Conservation (phyloP, 2,329 filamentous ascomycete genomes). For the Amauroascus niger region DNA sequence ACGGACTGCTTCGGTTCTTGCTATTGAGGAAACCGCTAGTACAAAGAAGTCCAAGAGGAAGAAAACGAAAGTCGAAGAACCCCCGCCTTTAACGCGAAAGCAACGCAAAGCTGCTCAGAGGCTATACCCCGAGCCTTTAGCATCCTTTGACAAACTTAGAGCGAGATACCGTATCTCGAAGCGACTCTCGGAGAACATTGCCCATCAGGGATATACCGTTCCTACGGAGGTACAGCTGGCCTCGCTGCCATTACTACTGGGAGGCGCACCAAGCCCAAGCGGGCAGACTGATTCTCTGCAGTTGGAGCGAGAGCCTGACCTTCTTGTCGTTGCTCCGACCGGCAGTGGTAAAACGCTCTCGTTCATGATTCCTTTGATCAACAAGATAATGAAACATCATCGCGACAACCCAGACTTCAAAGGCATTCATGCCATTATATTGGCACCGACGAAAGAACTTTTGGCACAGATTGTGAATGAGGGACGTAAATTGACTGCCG, state of each 20-base stretch:
- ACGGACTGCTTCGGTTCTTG: constrained; percentile 27
- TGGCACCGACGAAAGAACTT: constrained; percentile 73
- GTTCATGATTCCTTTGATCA: constrained; percentile 79
- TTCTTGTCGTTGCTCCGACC: constrained; percentile 83
- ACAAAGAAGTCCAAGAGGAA: constrained; percentile 49
- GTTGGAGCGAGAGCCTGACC: constrained; percentile 49
- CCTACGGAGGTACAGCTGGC: constrained; percentile 93
- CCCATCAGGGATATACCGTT: constrained; percentile 70
- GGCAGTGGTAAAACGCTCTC: constrained; percentile 94
- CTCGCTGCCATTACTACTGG: constrained; percentile 66
- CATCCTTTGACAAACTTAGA: constrained; percentile 63
- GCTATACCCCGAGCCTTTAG: constrained; percentile 70
- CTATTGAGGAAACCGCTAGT: constrained; percentile 30
- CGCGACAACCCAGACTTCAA: constrained; percentile 45
- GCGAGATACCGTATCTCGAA: constrained; percentile 62
- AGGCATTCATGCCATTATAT: constrained; percentile 58
- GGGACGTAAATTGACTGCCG: constrained; percentile 66
- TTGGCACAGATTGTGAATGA: constrained; percentile 74
- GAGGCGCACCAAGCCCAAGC: constrained; percentile 26
- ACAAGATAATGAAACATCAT: constrained; percentile 54
- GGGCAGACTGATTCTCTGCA: background rate
- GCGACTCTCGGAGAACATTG: constrained; percentile 66
- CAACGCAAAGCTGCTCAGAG: constrained; percentile 45
- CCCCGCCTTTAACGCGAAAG: constrained; percentile 34
- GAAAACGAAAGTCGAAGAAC: constrained; percentile 41